A percentile compares a stretch with the other conserved stretches of the same genome.
phyloP scores from a whole-genome alignment of 352 stramenopile genomes.

The Pythium apleroticum region DNA sequence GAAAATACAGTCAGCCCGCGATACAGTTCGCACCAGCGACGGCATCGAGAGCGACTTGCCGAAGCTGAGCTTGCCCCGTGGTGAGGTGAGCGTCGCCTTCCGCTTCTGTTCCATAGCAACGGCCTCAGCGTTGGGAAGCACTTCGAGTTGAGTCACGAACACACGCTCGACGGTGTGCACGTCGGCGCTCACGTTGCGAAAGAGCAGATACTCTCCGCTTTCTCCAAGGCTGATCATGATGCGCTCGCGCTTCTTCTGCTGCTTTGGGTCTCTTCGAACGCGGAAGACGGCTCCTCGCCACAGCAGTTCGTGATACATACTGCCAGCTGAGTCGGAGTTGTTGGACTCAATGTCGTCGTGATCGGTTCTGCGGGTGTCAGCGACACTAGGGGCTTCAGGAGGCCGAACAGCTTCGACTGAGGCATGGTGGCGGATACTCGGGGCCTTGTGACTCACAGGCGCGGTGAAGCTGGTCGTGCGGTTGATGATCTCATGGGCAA shows the following conservation, averaged over 20 bases:
- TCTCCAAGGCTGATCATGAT: constrained; percentile 36
- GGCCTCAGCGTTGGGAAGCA: constrained; percentile 23
- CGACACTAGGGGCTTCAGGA: background rate
- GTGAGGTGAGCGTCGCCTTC: background rate
- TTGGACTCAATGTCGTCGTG: background rate
- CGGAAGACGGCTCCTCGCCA: constrained; percentile 17
- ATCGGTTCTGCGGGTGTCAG: background rate
- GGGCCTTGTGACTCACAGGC: background rate
- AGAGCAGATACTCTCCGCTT: constrained; percentile 42
- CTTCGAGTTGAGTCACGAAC: constrained; percentile 42
- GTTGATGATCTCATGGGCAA: constrained; percentile 16
- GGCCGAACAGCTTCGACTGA: background rate
- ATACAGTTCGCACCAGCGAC: constrained; percentile 11
- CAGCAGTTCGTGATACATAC: constrained; percentile 7
- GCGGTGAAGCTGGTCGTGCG: background rate
- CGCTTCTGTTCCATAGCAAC: background rate
- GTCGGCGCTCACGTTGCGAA: constrained; percentile 32
- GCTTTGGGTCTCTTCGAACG: constrained; percentile 27
- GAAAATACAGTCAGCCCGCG: constrained; percentile 32
- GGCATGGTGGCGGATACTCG: background rate
- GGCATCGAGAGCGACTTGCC: constrained; percentile 5
- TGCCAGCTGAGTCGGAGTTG: background rate
- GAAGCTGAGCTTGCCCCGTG: constrained; percentile 2
- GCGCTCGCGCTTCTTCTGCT: constrained; percentile 30
- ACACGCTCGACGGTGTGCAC: constrained; percentile 36